phyloP scores from a whole-genome alignment of 129 eudicot genomes.

The Apium graveolens region DNA sequence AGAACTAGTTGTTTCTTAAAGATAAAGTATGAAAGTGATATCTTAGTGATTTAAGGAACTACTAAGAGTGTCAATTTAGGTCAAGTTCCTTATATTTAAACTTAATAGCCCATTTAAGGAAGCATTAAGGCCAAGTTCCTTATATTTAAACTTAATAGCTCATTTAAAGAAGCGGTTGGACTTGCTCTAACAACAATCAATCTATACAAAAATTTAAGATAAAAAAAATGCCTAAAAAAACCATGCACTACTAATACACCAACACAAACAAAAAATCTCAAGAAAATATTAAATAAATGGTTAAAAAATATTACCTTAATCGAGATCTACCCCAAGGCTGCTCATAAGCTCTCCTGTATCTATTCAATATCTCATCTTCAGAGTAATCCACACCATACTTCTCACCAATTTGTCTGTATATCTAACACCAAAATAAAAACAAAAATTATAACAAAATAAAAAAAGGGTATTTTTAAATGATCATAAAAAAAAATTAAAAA shows the following conservation, averaged over 20 bases:
- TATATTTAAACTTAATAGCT: too few relatives aligned
- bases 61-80: too few relatives aligned
- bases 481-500: background rate
- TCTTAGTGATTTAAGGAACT: too few relatives aligned
- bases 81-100: too few relatives aligned
- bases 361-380: slow-evolving; percentile 65
- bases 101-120: too few relatives aligned
- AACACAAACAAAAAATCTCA: too few relatives aligned
- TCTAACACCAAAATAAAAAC: slow-evolving; percentile 23
- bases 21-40: too few relatives aligned
- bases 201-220: background rate
- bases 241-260: background rate
- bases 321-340: slow-evolving; percentile 98
- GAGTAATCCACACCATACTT: slow-evolving; percentile 84
- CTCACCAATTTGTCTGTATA: slow-evolving; percentile 85
- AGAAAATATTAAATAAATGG: background rate
- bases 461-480: background rate
- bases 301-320: slow-evolving; percentile 49
- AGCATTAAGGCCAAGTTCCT: too few relatives aligned
- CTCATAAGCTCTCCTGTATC: slow-evolving; percentile 89
- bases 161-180: too few relatives aligned
- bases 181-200: background rate
- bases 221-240: background rate
- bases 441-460: background rate
- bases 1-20: too few relatives aligned